Base-by-base conservation (phyloP, 2,329 filamentous ascomycete genomes). In the Colletotrichum sp. region DNA sequence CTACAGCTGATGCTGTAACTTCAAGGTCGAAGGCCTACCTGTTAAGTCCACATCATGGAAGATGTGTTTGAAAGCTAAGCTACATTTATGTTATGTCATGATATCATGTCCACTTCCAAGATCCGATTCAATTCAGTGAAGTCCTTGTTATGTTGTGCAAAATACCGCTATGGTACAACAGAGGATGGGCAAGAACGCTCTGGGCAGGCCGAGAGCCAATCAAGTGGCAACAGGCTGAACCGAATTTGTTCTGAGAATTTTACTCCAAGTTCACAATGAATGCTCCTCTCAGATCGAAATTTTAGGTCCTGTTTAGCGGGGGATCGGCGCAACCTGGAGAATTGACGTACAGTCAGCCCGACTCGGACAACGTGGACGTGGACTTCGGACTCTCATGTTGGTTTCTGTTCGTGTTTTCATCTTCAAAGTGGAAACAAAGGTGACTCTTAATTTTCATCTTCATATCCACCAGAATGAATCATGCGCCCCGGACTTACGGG, bases 181-280 rank as follows among this genome's bases (percentile, higher is more conserved):
- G 39, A 44, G 8, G 8, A 44, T 44, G 5, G 34, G 13, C 34
- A 36, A 36, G 34, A 36, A 16, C 6, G 13, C 34, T 36, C 13
- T 36, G 34, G 3, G 34, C 34, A 36, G 34, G 34, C 34, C 34
- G 34, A 36, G 13, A 36, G 34, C 34, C 34, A 36, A 16, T 16
- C 39, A 44, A 12, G 3, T 12, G 18, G 18, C 16, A 44, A 10
- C 9, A 44, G 9, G 18, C 39, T 44, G 8, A n/a, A 44, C 2
- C 5, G 3, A 44, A 44, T 10, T 6, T 18, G 18, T n/a, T 10
- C 18, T n/a, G 39, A n/a, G 9, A 44, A 9, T 44, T n/a, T 18
- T 1, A n/a, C 39, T n/a, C 18, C 0, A 44, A 44, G 0, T 44
- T 44, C 9, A 44, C 3, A n/a, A n/a, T n/a, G 18, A 6, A 44